A percentile compares a stretch with the other conserved stretches of the same genome.
phyloP scores from a whole-genome alignment of 1,139 yeast genomes.

The Diutina siamensis region DNA sequence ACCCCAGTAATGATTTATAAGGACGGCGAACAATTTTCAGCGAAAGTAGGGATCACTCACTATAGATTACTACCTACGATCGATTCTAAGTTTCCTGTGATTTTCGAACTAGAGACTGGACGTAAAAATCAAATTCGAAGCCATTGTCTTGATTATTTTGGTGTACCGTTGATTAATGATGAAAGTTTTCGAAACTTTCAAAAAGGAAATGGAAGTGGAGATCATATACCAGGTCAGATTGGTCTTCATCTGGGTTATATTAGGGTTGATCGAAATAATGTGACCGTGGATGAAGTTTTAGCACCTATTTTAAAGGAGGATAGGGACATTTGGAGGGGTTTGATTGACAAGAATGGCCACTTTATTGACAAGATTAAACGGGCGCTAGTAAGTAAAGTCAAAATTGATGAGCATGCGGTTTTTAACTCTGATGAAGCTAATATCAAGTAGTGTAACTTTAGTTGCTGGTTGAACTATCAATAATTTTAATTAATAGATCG shows the following conservation, averaged over 20 bases:
- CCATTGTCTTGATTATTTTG: slow-evolving; percentile 1
- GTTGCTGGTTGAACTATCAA: too few species aligned
- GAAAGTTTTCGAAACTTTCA: background rate
- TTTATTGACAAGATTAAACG: background rate
- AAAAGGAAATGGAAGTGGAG: background rate
- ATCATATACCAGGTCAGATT: background rate
- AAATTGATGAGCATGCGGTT: too few species aligned
- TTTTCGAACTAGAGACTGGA: background rate
- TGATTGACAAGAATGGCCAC: background rate
- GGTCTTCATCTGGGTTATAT: background rate
- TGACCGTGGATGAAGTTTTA: background rate
- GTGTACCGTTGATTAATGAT: background rate
- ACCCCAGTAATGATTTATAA: too few species aligned
- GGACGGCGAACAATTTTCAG: background rate
- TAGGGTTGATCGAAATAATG: background rate
- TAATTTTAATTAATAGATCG: too few species aligned
- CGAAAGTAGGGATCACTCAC: background rate
- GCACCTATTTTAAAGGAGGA: background rate
- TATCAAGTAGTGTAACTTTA: too few species aligned
- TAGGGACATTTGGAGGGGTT: background rate
- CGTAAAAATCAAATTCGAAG: slow-evolving; percentile 3
- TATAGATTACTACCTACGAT: background rate
- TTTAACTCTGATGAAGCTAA: too few species aligned
- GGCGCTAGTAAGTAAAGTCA: background rate
- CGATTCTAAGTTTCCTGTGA: background rate